phyloP scores from a whole-genome alignment of 495 filamentous ascomycete species.

The Penicillium cinerascens region DNA sequence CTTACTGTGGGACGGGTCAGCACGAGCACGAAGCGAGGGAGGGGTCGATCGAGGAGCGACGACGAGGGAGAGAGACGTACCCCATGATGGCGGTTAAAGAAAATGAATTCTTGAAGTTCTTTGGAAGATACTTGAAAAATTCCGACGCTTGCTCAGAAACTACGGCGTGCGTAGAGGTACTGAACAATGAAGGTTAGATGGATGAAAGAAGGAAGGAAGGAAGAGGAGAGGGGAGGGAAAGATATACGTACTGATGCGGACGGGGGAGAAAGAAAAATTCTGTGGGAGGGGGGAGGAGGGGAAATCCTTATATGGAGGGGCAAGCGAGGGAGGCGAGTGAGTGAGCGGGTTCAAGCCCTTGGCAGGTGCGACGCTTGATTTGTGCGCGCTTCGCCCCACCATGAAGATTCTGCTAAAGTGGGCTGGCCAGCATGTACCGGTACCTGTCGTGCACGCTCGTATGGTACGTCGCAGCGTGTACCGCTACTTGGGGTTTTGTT shows the following conservation, averaged over 20 bases:
- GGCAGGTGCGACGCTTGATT: conserved; percentile 2
- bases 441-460: not conserved
- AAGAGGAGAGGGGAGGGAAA: conserved; percentile 27
- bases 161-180: conserved; percentile 55
- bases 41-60: not conserved
- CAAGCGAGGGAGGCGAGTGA: conserved; percentile 47
- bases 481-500: conserved; percentile 7
- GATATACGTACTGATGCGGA: conserved; percentile 52
- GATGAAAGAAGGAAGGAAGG: conserved; percentile 21
- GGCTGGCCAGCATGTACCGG: not conserved
- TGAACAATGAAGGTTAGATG: conserved; percentile 40
- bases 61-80: conserved; percentile 29
- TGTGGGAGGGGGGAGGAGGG: conserved; percentile 44
- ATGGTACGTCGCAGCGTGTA: not conserved
- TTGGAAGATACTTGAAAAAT: conserved; percentile 43
- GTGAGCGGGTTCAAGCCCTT: conserved; percentile 39
- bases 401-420: not conserved
- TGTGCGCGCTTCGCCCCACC: conserved; percentile 10
- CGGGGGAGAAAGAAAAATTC: conserved; percentile 38
- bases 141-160: conserved; percentile 46
- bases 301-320: conserved; percentile 54
- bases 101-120: conserved; percentile 43
- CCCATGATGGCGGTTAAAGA: conserved; percentile 49
- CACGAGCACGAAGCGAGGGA: not conserved
- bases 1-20: conserved; percentile 56